Conservation (phyloP, 495 filamentous ascomycete genomes). For the Penicillium cataractarum region DNA sequence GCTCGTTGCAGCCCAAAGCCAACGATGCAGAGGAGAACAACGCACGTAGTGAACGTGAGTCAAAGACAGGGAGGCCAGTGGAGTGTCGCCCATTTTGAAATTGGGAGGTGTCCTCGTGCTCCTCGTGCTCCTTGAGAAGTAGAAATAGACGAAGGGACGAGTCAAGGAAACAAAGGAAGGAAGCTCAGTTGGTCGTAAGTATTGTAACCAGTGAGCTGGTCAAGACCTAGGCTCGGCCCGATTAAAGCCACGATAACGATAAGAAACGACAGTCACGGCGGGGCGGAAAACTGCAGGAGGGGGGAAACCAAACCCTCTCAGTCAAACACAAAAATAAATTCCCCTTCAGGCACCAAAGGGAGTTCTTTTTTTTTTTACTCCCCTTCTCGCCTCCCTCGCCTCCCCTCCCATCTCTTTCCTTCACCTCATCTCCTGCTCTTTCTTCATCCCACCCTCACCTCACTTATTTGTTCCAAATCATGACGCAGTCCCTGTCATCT, state of each 20-base stretch:
- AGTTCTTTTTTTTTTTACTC: conserved; percentile 11
- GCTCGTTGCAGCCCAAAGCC: conserved; percentile 1
- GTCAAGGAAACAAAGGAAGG: too few species aligned
- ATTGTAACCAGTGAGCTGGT: background rate
- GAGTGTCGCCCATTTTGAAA: conserved; percentile 62
- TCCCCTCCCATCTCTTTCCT: conserved; percentile 7
- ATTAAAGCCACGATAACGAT: background rate
- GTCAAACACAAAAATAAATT: conserved; percentile 14
- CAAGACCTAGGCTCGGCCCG: conserved; percentile 3
- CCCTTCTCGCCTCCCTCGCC: conserved; percentile 17
- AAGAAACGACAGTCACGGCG: conserved; percentile 28
- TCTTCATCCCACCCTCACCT: background rate
- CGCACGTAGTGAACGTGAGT: conserved; percentile 96
- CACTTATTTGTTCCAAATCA: conserved; percentile 35
- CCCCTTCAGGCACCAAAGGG: conserved; percentile 28
- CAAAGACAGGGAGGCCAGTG: conserved; percentile 85
- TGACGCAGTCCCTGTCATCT: conserved; percentile 46
- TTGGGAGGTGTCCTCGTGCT: background rate
- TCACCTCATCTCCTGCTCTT: conserved; percentile 13
- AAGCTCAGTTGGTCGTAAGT: too few species aligned
- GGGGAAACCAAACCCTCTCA: conserved; percentile 14
- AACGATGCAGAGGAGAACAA: conserved; percentile 1
- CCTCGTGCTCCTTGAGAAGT: background rate
- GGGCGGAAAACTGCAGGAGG: conserved; percentile 24
- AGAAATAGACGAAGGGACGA: background rate